Conservation (phyloP, 495 filamentous ascomycete species). For the Neurospora discreta region DNA sequence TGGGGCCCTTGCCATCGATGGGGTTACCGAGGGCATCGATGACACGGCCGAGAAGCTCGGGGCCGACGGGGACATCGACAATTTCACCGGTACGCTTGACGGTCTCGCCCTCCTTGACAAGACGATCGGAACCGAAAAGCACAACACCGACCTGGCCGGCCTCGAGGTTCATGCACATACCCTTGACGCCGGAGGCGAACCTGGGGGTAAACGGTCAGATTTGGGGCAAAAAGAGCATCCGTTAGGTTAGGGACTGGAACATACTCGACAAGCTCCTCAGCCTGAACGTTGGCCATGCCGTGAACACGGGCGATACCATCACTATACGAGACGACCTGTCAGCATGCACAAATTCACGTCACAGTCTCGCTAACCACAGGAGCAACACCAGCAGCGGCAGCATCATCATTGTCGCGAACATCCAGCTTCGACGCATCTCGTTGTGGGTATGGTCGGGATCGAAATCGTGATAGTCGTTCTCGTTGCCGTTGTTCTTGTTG, state of each 20-base stretch:
- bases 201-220: conserved; percentile 35
- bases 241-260: conserved; percentile 27
- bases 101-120: conserved; percentile 98
- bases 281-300: conserved; percentile 99
- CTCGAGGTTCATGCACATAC: conserved; percentile 99
- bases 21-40: conserved; percentile 97
- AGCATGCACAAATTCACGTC: conserved; percentile 18
- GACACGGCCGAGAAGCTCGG: conserved; percentile 90
- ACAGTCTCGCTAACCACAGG: not conserved
- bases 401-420: not conserved
- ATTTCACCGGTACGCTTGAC: conserved; percentile 99
- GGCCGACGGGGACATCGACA: conserved; percentile 94
- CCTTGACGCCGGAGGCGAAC: conserved; percentile 99
- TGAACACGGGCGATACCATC: conserved; percentile 99
- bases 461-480: not conserved
- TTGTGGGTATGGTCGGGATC: not conserved
- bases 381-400: not conserved
- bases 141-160: conserved; percentile 99
- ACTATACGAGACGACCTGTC: conserved; percentile 44
- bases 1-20: conserved; percentile 96
- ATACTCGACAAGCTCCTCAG: conserved; percentile 99
- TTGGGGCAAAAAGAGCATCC: not conserved
- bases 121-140: conserved; percentile 99
- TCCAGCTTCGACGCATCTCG: not conserved
- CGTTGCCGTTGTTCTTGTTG: conserved; percentile 1